Evolutionary conservation across 495 filamentous ascomycete species (phyloP), one percentile per base, ranked within the genome.

Genomic region (Penicillium canariense): DNA sequence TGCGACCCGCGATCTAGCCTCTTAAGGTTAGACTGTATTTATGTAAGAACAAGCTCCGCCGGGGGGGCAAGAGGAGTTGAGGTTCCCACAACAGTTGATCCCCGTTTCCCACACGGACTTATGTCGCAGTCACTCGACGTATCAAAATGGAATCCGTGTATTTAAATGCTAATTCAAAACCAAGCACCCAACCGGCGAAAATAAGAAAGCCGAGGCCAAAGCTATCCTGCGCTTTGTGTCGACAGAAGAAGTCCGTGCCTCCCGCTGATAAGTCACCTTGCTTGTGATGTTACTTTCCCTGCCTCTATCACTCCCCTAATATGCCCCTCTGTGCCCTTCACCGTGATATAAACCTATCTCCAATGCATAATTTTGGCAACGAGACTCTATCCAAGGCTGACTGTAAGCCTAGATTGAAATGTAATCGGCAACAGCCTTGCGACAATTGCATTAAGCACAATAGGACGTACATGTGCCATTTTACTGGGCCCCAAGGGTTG

Each of bases 391-490:
- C 15, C 17, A 22, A 32, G 9, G 14, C 46, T 59, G 42, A 59
- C 52, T 44, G 25, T 5, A 26, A 28, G 4, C n/a, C 10, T 52
- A 77, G 74, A 55, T 62, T 77, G 26, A 77, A 77, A 60, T 77
- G 74, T 59, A 69, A 77, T 45, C 74, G 74, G 15, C 60, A 61
- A 23, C 55, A 68, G 23, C 74, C 74, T 2, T 77, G 74, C 49
- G 69, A 74, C 50, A 70, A 69, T 36, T 77, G 74, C 44, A 63
- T 61, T 54, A 54, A 70, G 62, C 59, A 63, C 65, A 15, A 60
- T 60, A 36, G 66, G 67, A 31, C 55, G 51, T 26, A 60, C 46
- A 22, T 66, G 28, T 77, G 74, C 51, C 54, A 60, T n/a, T 70
- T 68, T 51, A 55, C 62, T 30, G 49, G 55, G 30, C 60, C 36